Evolutionary conservation across 106 monocot genomes (phyloP).

Genomic region (Dactylorhiza incarnata): DNA sequence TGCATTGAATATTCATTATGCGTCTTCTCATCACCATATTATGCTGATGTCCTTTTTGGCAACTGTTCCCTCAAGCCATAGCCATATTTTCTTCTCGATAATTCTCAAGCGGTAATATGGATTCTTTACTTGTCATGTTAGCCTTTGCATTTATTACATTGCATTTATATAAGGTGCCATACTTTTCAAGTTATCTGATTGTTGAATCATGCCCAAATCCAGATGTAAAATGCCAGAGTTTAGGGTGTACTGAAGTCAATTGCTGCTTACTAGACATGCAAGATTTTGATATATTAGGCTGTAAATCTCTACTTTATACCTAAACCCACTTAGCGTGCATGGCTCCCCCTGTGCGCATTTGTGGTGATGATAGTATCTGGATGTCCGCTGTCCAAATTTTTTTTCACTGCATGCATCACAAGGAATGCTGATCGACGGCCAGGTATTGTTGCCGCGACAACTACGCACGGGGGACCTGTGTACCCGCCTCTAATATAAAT

Average conservation of each 20-base stretch:
- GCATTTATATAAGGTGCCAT: background rate
- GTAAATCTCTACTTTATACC: background rate
- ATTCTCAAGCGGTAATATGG: background rate
- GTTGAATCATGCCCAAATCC: background rate
- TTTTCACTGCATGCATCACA: too few species aligned
- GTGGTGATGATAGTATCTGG: too few species aligned
- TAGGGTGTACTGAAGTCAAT: background rate
- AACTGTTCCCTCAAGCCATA: background rate
- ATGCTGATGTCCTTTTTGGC: too few species aligned
- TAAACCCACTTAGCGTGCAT: too few species aligned
- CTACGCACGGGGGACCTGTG: too few species aligned
- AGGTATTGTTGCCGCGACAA: too few species aligned
- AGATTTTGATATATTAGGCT: background rate
- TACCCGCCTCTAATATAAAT: too few species aligned
- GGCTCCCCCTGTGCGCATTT: too few species aligned
- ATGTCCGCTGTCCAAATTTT: too few species aligned
- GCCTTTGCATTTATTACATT: background rate
- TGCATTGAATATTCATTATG: too few species aligned
- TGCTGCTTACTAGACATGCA: background rate
- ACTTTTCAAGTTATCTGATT: background rate
- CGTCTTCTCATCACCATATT: too few species aligned
- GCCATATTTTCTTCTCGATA: background rate
- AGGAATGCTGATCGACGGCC: too few species aligned
- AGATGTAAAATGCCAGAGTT: background rate
- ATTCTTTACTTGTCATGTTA: background rate